phyloP scores from a whole-genome alignment of 2,329 filamentous ascomycete genomes.

The Monilinia polystroma region DNA sequence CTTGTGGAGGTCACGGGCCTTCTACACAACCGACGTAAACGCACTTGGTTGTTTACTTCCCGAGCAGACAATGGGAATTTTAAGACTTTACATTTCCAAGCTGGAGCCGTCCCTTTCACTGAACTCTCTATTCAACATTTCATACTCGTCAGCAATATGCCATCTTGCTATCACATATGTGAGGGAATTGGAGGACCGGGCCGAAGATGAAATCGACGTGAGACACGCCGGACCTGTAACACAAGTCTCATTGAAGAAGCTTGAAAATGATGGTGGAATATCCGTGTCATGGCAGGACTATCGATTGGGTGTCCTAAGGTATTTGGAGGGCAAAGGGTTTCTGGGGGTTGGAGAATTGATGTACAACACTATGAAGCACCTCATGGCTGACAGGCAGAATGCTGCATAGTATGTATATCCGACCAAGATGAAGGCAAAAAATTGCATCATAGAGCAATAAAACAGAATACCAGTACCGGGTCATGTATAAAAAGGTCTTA shows the following conservation, averaged over 20 bases:
- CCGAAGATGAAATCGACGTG: slow-evolving; percentile 45
- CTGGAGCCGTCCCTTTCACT: slow-evolving; percentile 51
- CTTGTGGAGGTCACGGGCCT: slow-evolving; percentile 73
- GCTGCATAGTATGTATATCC: not conserved
- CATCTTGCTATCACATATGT: slow-evolving; percentile 56
- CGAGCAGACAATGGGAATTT: slow-evolving; percentile 44
- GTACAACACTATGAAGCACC: slow-evolving; percentile 76
- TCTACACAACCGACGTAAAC: slow-evolving; percentile 63
- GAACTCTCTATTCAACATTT: slow-evolving; percentile 55
- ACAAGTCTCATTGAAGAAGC: slow-evolving; percentile 60
- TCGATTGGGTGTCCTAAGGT: slow-evolving; percentile 66
- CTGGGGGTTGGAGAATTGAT: slow-evolving; percentile 69
- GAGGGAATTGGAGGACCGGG: slow-evolving; percentile 56
- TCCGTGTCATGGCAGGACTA: slow-evolving; percentile 72
- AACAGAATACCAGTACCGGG: not conserved
- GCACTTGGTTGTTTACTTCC: slow-evolving; percentile 54
- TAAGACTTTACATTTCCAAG: slow-evolving; percentile 50
- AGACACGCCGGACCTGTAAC: slow-evolving; percentile 69
- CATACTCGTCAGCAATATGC: slow-evolving; percentile 57
- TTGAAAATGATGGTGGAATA: slow-evolving; percentile 65
- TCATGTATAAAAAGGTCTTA: not conserved
- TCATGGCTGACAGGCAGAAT: slow-evolving; percentile 48
- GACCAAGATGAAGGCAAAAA: not conserved
- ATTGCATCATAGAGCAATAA: not conserved
- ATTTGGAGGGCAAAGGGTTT: slow-evolving; percentile 63